These are phyloP conservation scores for Hordeum vulgare DNA, from an alignment of 176 grass and related monocot species.

Conservation along the genomic window MorexV3_pseudomolecules_assembly NC_058523.1:482814623-482815122, in stretches of 20 bases:
- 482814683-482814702: neutral
- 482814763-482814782: neutral
- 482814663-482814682: neutral
- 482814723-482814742: neutral
- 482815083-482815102: neutral
- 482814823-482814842: neutral
- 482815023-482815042: neutral
- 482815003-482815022: neutral
- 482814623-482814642: neutral
- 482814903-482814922: neutral
- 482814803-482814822: neutral
- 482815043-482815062: neutral
- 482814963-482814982: neutral
- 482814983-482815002: constrained; percentile 5
- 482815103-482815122: neutral
- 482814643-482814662: neutral
- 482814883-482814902: neutral
- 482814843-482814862: neutral
- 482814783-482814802: neutral
- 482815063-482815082: neutral
- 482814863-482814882: neutral
- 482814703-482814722: neutral
- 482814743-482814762: neutral
- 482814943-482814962: neutral
- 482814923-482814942: neutral